These are phyloP conservation scores for Tephrocybe sp. DNA, from an alignment of 768 basidiomycete genomes.

Conservation along the genomic window DNA sequence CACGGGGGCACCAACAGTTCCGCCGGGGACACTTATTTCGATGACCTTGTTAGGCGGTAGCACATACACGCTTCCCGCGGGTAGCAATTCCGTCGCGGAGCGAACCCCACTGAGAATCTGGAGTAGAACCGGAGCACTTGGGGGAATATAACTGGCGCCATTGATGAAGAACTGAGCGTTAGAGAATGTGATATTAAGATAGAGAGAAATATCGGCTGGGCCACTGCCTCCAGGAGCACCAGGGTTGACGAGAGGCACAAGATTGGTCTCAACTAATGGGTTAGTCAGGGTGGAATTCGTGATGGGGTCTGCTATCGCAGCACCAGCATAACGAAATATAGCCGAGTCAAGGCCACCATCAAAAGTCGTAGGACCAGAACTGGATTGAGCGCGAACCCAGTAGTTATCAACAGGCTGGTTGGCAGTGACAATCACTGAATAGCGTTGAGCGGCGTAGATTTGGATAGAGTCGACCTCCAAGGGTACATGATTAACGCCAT, in stretches of 20 bases:
- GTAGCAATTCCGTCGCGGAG: slow-evolving; percentile 24
- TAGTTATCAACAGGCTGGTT: not conserved
- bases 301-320: not conserved
- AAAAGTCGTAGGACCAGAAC: not conserved
- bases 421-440: not conserved
- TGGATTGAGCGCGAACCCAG: not conserved
- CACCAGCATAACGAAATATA: not conserved
- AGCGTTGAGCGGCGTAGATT: not conserved
- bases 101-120: not conserved
- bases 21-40: slow-evolving; percentile 42
- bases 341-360: not conserved
- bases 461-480: not conserved
- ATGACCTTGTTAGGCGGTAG: slow-evolving; percentile 44
- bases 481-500: not conserved
- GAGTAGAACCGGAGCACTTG: not conserved
- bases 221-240: not conserved
- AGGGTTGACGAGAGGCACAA: not conserved
- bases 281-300: not conserved
- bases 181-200: not conserved
- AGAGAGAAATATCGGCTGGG: not conserved
- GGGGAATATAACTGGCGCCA: not conserved
- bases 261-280: not conserved
- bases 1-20: slow-evolving; percentile 28
- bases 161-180: not conserved
- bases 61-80: slow-evolving; percentile 37